Base-by-base conservation (phyloP, 805 yeast genomes). In the Barnettozyma sucrosica region DNA sequence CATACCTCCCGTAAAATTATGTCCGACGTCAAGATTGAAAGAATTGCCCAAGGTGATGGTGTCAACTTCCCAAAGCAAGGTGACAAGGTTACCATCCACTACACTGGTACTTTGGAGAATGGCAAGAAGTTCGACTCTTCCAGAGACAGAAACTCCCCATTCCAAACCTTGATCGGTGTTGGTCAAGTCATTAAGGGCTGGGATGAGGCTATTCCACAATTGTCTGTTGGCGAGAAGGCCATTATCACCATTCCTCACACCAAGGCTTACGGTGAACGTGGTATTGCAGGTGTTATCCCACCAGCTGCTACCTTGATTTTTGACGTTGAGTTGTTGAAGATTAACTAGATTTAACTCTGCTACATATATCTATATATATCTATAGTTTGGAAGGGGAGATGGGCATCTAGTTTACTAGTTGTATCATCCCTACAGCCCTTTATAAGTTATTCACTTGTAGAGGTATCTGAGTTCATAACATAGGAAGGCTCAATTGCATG, bases 41-140 rank as follows among this genome's bases (percentile, higher is more conserved):
- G 64, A 58, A 51, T 54, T 28, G 40, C 61, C 37, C 59, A 63
- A 55, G 65, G 97, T 69, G 96, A 92, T 68, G 95, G 93, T 55
- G 77, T 74, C 65, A 83, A 82, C 61, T 90, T 75, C 81, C 97
- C 98, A 65, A 75, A 84, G 68, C 66, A 73, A 36, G 97, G 97
- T 59, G 97, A 90, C 72, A 71, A 75, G 55, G 93, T 92, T 56
- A 83, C 97, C 55, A 92, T 92, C 65, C 97, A 92, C 74, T 92
- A 92, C 80, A 85, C 87, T 45, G 98, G 98, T 61, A 89, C 96
- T 49, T 78, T 92, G 65, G 95, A 88, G 70, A 86, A 87, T 69
- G 98, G 98, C 62, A 89, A 87, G 75, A 88, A 88, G 72, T 92
- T 92, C 66, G 98, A 92, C 70, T 88, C 97, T 46, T 89, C 97